Evolutionary conservation across 306 rosid species (phyloP).

Genomic region (Vigna radiata): DNA sequence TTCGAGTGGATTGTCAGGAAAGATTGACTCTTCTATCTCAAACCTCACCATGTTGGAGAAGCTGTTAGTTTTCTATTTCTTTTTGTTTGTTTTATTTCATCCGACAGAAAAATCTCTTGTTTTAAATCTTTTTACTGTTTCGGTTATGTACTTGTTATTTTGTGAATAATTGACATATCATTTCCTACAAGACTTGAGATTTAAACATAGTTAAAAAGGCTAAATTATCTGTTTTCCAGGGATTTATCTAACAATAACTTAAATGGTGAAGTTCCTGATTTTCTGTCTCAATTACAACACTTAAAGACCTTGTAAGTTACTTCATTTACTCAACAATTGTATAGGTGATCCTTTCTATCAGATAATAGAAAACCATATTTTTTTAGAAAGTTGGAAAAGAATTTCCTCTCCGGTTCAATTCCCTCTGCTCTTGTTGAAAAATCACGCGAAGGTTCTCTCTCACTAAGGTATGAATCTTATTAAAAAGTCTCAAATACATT

Average conservation of each 20-base stretch:
- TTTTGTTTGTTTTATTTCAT: too few relatives aligned
- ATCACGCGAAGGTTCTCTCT: slow-evolving; percentile 32
- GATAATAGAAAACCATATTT: too few relatives aligned
- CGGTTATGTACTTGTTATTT: too few relatives aligned
- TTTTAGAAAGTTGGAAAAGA: slow-evolving; percentile 51
- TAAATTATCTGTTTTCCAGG: slow-evolving; percentile 40
- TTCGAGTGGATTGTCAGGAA: slow-evolving; percentile 53
- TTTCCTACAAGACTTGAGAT: not conserved
- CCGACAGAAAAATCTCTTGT: not conserved
- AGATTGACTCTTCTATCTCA: slow-evolving; percentile 44
- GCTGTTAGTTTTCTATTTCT: slow-evolving; percentile 45
- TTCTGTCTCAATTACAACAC: slow-evolving; percentile 36
- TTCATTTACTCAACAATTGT: too few relatives aligned
- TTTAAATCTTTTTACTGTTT: not conserved
- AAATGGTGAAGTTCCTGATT: slow-evolving; percentile 39
- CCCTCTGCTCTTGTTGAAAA: slow-evolving; percentile 41
- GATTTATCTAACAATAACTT: slow-evolving; percentile 52
- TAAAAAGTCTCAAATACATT: not conserved
- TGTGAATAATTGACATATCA: not conserved
- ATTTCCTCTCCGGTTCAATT: slow-evolving; percentile 48
- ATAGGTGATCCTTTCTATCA: too few relatives aligned
- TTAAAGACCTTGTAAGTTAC: slow-evolving; percentile 50
- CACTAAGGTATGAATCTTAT: slow-evolving; percentile 45
- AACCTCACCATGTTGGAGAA: slow-evolving; percentile 49
- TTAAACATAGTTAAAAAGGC: not conserved